phyloP scores from a whole-genome alignment of 2,329 filamentous ascomycete species.

The Berkeleyomyces rouxiae region DNA sequence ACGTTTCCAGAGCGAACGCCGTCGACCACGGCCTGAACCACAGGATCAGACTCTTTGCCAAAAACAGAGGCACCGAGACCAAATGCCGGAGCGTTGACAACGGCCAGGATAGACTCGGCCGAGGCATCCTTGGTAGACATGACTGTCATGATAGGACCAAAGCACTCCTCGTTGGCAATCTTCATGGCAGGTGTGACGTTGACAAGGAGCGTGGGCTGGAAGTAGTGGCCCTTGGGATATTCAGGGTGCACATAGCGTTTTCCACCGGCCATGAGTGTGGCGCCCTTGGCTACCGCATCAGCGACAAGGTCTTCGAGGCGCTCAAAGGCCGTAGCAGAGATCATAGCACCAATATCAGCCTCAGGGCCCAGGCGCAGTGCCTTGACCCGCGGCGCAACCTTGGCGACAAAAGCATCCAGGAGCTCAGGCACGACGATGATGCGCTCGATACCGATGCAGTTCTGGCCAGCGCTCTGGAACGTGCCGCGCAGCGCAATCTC shows the following conservation, averaged over 20 bases:
- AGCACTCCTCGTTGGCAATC: conserved; percentile 82
- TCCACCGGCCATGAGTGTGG: conserved; percentile 67
- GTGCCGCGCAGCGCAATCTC: conserved; percentile 80
- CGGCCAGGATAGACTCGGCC: conserved; percentile 45
- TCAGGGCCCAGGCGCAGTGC: conserved; percentile 59
- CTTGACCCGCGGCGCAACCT: conserved; percentile 57
- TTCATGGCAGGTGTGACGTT: conserved; percentile 75
- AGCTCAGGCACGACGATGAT: conserved; percentile 65
- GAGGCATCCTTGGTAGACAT: conserved; percentile 54
- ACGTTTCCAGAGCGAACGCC: conserved; percentile 77
- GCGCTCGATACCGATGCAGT: conserved; percentile 93
- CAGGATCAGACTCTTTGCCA: conserved; percentile 44
- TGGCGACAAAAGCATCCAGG: conserved; percentile 54
- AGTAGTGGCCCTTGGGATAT: conserved; percentile 73
- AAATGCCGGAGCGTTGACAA: conserved; percentile 74
- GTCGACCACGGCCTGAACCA: conserved; percentile 46
- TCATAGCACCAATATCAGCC: conserved; percentile 77
- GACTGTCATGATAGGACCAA: conserved; percentile 76
- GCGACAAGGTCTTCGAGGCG: conserved; percentile 60
- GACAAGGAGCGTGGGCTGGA: conserved; percentile 75
- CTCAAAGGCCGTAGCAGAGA: conserved; percentile 61
- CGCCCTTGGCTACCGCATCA: conserved; percentile 64
- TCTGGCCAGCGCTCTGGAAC: conserved; percentile 91
- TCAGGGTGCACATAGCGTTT: conserved; percentile 53
- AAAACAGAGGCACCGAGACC: conserved; percentile 83